Evolutionary conservation across 495 filamentous ascomycete genomes (phyloP).

Genomic region (Penicillium fimorum): DNA sequence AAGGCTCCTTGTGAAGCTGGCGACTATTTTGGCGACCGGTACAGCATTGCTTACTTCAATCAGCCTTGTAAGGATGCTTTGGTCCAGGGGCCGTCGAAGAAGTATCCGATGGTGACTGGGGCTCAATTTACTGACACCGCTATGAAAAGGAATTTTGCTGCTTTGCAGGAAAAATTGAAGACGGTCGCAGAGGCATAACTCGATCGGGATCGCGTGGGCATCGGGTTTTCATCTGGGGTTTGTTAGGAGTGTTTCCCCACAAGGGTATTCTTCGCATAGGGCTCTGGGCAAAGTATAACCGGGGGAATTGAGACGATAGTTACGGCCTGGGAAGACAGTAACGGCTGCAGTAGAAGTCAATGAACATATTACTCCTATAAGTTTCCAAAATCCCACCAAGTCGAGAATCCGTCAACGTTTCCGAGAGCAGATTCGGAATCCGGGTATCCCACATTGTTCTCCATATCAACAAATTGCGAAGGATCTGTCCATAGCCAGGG

Average conservation of each 20-base stretch:
- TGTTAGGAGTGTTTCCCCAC: slow-evolving; percentile 9
- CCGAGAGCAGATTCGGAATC: slow-evolving; percentile 33
- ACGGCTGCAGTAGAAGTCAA: slow-evolving; percentile 23
- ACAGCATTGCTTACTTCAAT: slow-evolving; percentile 67
- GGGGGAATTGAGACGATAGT: slow-evolving; percentile 3
- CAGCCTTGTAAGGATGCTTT: slow-evolving; percentile 59
- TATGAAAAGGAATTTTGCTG: slow-evolving; percentile 57
- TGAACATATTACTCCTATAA: slow-evolving; percentile 34
- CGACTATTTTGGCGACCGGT: slow-evolving; percentile 58
- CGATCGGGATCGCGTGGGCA: neutral
- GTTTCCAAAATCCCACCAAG: slow-evolving; percentile 48
- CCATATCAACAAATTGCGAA: slow-evolving; percentile 41
- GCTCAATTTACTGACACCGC: slow-evolving; percentile 57
- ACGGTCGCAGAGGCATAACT: slow-evolving; percentile 22
- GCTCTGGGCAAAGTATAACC: neutral
- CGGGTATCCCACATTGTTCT: slow-evolving; percentile 35
- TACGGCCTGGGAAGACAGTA: slow-evolving; percentile 21
- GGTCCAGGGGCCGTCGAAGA: slow-evolving; percentile 59
- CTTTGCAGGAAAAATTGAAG: slow-evolving; percentile 34
- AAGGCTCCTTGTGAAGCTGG: slow-evolving; percentile 52
- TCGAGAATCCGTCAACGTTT: slow-evolving; percentile 39
- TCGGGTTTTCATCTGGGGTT: neutral
- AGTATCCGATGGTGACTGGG: slow-evolving; percentile 59
- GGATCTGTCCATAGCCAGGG: slow-evolving; percentile 50
- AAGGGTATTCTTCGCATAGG: slow-evolving; percentile 5